Evolutionary conservation across 2,329 filamentous ascomycete genomes (phyloP), one percentile per base, ranked within the genome.

Genomic region (Emergomyces orientalis): DNA sequence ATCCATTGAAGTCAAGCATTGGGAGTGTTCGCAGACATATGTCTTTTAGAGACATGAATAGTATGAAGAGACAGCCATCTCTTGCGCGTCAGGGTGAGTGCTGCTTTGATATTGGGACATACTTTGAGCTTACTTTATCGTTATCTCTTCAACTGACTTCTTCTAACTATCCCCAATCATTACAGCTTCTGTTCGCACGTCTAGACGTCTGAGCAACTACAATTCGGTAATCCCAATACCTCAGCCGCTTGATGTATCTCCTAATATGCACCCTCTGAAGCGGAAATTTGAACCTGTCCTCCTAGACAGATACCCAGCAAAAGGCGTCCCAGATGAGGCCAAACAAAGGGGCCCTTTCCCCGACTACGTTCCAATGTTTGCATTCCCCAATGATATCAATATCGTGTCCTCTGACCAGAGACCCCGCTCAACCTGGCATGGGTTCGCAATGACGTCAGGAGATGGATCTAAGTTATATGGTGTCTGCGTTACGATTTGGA

Each of bases 351-450:
- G 91, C 61, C 87, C 84, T 63, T 97, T 99, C 72, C 94, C 94
- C 0, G 94, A 99, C 73, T 99, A 97, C 71, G 91, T 99, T 22
- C 94, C 94, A 63, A 97, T 99, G 94, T 99, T 99, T 76, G 92
- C 94, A 61, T 99, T 97, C 71, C 94, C 94, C 55, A 97, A 97
- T 75, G 94, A 99, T 74, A 94, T 99, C 69, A 91, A 91, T 66
- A 94, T 99, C 60, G 90, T 97, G 11, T 97, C 94, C 1, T 92
- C 92, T 1, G 94, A 99, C 71, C 91, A 96, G 73, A 84, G 92
- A 65, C 94, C 94, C 0, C 84, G 91, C 65, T 93, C 94, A n/a
- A 97, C 92, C 30, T 99, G 94, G 94, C 94, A 99, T 76, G 94
- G 94, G 58, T 99, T 99, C 72, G 92, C 91, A 65, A 97, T 99